Evolutionary conservation across 495 filamentous ascomycete genomes (phyloP), one percentile per base, ranked within the genome.

Genomic region (Trypethelium eluteriae): DNA sequence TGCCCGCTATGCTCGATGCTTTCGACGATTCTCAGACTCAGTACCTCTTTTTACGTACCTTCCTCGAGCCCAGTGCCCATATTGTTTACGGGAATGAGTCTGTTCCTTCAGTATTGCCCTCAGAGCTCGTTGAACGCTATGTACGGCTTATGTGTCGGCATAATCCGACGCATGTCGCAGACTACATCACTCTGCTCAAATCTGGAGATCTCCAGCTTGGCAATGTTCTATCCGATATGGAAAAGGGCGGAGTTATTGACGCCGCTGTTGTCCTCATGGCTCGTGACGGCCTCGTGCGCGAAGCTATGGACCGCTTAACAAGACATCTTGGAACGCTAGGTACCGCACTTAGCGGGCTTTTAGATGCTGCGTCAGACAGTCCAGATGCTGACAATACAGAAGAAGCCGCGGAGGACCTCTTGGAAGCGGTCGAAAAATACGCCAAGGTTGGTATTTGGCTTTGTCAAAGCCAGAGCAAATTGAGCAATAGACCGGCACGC

Each of bases 401-500:
- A 49, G 83, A 87, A 50, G 78, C 83, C 0, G 79, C 82, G 4
- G 80, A 84, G 68, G 83, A 87, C 57, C 81, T 95, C 2, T 79
- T 96, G 18, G 85, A 87, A 46, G 88, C 88, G 3, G 75, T 98
- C 53, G 85, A 93, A 65, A 98, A 93, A 73, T 97, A 96, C 75
- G 83, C 86, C 0, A 85, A 90, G 62, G 91, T 98, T 32, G 94
- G 94, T 38, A 90, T 93, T 32, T 98, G 94, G 94, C 82, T 98
- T 34, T 97, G 94, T 71, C 92, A 94, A 77, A 88, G 90, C 41
- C 92, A 98, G 76, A 93, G 84, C 49, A 59, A 59, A 36, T 10
- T 59, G 36, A 59, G 53, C 53, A 59, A 59, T 6, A 59, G 32
- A 59, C 6, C 53, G 18, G 65, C 65, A 70, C 62, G 41, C 82